Percentiles rank a stretch among this genome's conserved stretches.
Evolutionary conservation across 192 early-diverging fungal genomes (phyloP).

Genomic region (Entomortierella beljakovae): DNA sequence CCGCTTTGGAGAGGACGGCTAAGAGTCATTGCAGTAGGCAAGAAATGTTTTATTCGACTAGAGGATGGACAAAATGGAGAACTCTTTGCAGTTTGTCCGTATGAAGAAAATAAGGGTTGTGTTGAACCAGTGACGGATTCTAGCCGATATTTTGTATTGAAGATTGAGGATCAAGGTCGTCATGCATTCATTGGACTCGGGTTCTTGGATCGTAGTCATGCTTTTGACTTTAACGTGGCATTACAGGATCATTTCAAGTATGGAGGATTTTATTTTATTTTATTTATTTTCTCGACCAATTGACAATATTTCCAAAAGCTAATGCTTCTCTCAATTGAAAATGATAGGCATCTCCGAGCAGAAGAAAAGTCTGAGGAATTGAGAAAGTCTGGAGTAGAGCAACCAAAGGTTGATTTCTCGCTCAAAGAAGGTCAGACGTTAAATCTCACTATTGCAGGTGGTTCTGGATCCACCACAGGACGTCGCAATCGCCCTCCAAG

Average conservation of each 20-base stretch:
- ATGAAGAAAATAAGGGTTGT: constrained; percentile 72
- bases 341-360: constrained; percentile 59
- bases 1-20: constrained; percentile 86
- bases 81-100: constrained; percentile 83
- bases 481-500: constrained; percentile 39
- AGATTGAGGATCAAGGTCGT: constrained; percentile 76
- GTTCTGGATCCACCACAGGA: constrained; percentile 34
- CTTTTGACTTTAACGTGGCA: constrained; percentile 94
- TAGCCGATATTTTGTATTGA: constrained; percentile 88
- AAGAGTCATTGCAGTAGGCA: constrained; percentile 73
- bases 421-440: constrained; percentile 86
- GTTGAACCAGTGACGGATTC: constrained; percentile 88
- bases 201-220: constrained; percentile 81
- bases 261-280: not conserved
- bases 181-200: constrained; percentile 90
- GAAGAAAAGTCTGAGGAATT: constrained; percentile 57
- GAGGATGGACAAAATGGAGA: constrained; percentile 81
- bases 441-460: constrained; percentile 74
- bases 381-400: constrained; percentile 38
- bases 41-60: constrained; percentile 76
- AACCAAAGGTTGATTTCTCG: constrained; percentile 80
- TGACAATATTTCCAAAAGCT: not conserved
- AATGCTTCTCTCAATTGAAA: not conserved
- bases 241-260: constrained; percentile 86
- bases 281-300: not conserved